Conservation (phyloP, 441 rosid species). For the Erodium chrysanthum region DNA sequence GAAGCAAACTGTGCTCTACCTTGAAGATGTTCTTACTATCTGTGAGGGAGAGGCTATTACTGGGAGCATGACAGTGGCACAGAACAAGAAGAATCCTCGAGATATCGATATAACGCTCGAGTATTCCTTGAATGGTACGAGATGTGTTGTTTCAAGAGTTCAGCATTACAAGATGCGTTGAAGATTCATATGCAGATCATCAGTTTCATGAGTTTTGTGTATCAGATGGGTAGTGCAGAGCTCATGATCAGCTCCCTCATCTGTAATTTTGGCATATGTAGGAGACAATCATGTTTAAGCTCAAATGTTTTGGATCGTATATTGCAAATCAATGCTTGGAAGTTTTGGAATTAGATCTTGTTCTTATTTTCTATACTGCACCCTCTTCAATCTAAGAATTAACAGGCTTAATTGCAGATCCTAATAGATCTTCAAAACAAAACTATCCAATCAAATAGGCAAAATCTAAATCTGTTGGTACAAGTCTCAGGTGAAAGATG, state of each 20-base stretch:
- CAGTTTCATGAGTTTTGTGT: not conserved
- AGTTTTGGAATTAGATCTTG: not conserved
- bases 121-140: constrained; percentile 60
- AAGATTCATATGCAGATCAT: constrained; percentile 7
- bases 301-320: too few species aligned
- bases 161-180: constrained; percentile 83
- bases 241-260: not conserved
- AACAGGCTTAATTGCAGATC: too few species aligned
- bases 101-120: constrained; percentile 77
- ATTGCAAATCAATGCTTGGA: not conserved
- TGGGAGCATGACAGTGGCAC: constrained; percentile 85
- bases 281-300: not conserved
- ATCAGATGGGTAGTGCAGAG: not conserved
- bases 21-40: constrained; percentile 81
- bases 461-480: too few species aligned
- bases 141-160: constrained; percentile 48
- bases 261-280: not conserved
- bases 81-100: constrained; percentile 82
- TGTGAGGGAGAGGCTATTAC: constrained; percentile 77
- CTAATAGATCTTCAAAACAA: too few species aligned
- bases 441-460: too few species aligned
- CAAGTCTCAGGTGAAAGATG: too few species aligned
- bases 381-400: too few species aligned
- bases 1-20: constrained; percentile 90
- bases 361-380: too few species aligned